Evolutionary conservation across 108 stramenopile species (phyloP).

Genomic region (Cyclotella distinguenda): DNA sequence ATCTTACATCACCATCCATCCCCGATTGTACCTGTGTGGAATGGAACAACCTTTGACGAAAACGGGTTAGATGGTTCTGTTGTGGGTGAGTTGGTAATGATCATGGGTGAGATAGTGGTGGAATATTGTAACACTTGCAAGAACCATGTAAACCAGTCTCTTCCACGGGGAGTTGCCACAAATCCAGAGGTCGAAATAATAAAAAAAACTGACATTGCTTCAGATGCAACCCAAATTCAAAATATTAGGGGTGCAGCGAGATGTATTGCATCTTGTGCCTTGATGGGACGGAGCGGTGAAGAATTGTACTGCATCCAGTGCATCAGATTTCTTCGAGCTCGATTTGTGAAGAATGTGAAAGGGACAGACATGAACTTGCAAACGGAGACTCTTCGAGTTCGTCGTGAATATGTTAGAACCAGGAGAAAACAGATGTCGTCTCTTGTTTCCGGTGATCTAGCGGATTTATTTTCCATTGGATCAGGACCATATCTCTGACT

Average conservation of each 20-base stretch:
- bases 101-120: slow-evolving; percentile 46
- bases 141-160: not conserved
- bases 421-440: slow-evolving; percentile 21
- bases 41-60: slow-evolving; percentile 27
- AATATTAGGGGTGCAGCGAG: slow-evolving; percentile 20
- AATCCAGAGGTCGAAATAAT: slow-evolving; percentile 1
- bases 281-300: not conserved
- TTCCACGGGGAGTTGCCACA: not conserved
- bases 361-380: slow-evolving; percentile 47
- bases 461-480: not conserved
- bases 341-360: slow-evolving; percentile 48
- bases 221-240: not conserved
- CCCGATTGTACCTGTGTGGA: slow-evolving; percentile 47
- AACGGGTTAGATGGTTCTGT: slow-evolving; percentile 43
- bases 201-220: not conserved
- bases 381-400: slow-evolving; percentile 25
- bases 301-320: slow-evolving; percentile 18
- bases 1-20: slow-evolving; percentile 39
- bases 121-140: slow-evolving; percentile 29
- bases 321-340: slow-evolving; percentile 27
- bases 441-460: not conserved
- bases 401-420: slow-evolving; percentile 28
- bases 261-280: slow-evolving; percentile 12
- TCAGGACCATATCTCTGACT: not conserved
- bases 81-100: slow-evolving; percentile 48